phyloP scores from a whole-genome alignment of 2,329 filamentous ascomycete genomes.

The Exserohilum rostratum region DNA sequence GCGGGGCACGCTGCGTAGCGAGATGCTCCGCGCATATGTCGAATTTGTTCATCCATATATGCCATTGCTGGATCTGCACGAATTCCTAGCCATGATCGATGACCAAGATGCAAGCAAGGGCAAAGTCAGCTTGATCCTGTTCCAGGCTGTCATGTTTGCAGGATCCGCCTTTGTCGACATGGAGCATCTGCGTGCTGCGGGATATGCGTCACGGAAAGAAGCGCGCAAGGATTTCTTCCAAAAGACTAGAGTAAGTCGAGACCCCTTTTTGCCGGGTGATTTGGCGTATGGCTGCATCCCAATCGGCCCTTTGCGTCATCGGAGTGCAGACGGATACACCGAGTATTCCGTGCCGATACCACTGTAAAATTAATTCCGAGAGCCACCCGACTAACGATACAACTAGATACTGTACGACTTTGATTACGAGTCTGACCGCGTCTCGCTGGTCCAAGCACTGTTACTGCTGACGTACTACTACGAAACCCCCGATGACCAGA shows the following conservation, averaged over 20 bases:
- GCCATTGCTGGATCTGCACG: slow-evolving; percentile 76
- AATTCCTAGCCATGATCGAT: slow-evolving; percentile 66
- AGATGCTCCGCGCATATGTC: slow-evolving; percentile 79
- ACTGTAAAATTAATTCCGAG: slow-evolving; percentile 10
- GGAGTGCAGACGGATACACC: slow-evolving; percentile 10
- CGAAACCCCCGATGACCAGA: slow-evolving; percentile 94
- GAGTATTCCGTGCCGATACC: slow-evolving; percentile 14
- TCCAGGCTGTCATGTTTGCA: slow-evolving; percentile 94
- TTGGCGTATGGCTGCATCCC: slow-evolving; percentile 18
- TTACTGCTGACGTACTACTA: slow-evolving; percentile 98
- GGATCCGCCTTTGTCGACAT: slow-evolving; percentile 88
- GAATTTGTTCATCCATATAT: slow-evolving; percentile 95
- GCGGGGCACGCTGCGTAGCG: slow-evolving; percentile 71
- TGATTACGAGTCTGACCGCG: slow-evolving; percentile 89
- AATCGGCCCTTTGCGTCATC: slow-evolving; percentile 7
- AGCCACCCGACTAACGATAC: slow-evolving; percentile 20
- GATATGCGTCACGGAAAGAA: slow-evolving; percentile 77
- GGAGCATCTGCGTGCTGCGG: slow-evolving; percentile 74
- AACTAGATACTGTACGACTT: slow-evolving; percentile 85
- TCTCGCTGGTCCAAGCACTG: slow-evolving; percentile 85
- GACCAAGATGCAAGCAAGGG: slow-evolving; percentile 71
- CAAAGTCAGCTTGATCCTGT: slow-evolving; percentile 82
- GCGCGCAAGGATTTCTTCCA: slow-evolving; percentile 89
- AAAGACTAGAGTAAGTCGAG: slow-evolving; percentile 74
- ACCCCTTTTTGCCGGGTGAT: slow-evolving; percentile 10